Percentiles rank a stretch among this genome's conserved stretches.
Evolutionary conservation across 2,329 filamentous ascomycete genomes (phyloP).

Genomic region (Talaromyces sp.): DNA sequence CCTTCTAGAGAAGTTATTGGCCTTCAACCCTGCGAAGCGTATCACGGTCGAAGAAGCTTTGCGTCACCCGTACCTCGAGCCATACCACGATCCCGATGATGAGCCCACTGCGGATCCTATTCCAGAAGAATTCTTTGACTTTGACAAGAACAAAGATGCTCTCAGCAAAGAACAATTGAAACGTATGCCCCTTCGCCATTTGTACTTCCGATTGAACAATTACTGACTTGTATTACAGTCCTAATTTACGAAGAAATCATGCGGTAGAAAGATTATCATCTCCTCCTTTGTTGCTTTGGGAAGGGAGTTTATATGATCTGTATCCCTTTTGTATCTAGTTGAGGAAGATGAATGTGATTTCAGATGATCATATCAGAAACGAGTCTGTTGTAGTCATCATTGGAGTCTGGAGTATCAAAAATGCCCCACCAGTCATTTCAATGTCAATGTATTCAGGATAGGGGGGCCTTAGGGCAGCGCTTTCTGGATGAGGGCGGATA

Average conservation of each 20-base stretch:
- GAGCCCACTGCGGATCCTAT: constrained; percentile 96
- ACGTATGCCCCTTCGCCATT: constrained; percentile 52
- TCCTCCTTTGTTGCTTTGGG: not conserved
- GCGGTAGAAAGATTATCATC: constrained; percentile 49
- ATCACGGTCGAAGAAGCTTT: constrained; percentile 97
- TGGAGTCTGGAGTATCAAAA: not conserved
- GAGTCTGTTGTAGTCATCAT: not conserved
- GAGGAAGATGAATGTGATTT: not conserved
- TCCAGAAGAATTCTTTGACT: constrained; percentile 98
- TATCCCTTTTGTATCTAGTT: constrained; percentile 11
- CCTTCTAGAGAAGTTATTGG: constrained; percentile 88
- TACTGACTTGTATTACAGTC: constrained; percentile 18
- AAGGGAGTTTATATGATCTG: constrained; percentile 6
- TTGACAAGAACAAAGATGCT: constrained; percentile 99
- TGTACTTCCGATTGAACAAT: constrained; percentile 9
- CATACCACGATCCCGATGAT: constrained; percentile 97
- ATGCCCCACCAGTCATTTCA: not conserved
- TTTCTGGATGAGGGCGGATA: not conserved
- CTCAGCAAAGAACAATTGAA: constrained; percentile 98
- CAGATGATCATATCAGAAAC: not conserved
- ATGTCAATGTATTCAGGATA: not conserved
- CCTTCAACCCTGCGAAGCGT: constrained; percentile 97
- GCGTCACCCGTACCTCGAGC: constrained; percentile 96
- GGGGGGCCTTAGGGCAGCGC: not conserved
- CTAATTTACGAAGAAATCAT: constrained; percentile 98